phyloP scores from a whole-genome alignment of 73 alveolate species.

The Paramecium tetraurelia region DNA sequence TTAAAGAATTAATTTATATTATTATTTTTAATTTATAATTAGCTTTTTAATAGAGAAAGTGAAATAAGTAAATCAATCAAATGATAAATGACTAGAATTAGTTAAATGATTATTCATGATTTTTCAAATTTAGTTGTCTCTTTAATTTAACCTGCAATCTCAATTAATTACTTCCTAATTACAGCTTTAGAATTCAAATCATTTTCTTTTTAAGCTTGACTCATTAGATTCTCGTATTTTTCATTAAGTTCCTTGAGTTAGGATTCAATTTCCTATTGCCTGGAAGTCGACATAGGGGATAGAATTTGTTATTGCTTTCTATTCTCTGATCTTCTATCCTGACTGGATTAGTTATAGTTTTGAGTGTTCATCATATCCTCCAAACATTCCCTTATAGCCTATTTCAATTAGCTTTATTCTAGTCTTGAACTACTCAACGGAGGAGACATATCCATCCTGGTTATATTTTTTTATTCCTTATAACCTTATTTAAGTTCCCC shows the following conservation, averaged over 20 bases:
- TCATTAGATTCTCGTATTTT: neutral
- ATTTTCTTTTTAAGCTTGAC: neutral
- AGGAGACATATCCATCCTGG: neutral
- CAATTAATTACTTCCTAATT: neutral
- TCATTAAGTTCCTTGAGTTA: neutral
- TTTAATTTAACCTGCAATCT: conserved; percentile 11
- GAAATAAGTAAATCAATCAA: neutral
- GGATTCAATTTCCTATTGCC: neutral
- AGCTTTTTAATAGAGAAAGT: neutral
- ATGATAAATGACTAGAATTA: neutral
- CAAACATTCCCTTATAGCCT: neutral
- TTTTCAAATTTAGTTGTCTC: neutral
- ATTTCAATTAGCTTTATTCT: neutral
- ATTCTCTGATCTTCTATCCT: neutral
- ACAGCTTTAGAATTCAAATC: neutral
- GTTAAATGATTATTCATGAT: neutral
- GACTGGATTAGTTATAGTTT: neutral
- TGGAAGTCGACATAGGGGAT: neutral
- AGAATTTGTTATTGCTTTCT: neutral
- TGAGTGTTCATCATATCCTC: neutral
- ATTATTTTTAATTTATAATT: neutral
- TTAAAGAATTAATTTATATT: neutral
- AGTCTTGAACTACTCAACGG: neutral
- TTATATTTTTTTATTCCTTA: neutral
- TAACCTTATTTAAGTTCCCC: neutral